Conservation (phyloP, 2,329 filamentous ascomycete species). For the Ceratocystis papillata region DNA sequence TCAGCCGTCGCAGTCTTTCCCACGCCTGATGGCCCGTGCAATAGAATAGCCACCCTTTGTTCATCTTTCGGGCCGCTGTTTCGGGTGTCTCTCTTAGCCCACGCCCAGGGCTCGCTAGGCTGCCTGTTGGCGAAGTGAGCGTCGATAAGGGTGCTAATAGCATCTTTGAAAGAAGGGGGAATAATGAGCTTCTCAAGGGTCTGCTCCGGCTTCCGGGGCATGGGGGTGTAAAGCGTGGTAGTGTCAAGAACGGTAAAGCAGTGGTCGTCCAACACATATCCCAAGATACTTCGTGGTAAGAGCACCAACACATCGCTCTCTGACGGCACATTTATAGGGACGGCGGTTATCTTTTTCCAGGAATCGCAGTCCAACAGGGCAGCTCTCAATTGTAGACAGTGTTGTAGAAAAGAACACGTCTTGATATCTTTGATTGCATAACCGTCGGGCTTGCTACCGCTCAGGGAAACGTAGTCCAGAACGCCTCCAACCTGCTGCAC, state of each 20-base stretch:
- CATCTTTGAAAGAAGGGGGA: no score
- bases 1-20: slow-evolving; percentile 42
- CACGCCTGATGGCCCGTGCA: slow-evolving; percentile 40
- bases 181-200: no score
- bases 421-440: neutral
- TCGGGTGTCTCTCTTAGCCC: slow-evolving; percentile 29
- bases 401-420: neutral
- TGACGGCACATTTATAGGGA: neutral
- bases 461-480: neutral
- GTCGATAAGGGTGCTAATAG: no score
- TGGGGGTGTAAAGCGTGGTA: neutral
- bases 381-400: neutral
- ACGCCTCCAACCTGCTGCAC: neutral
- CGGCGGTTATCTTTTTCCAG: neutral
- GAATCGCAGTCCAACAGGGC: neutral
- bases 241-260: neutral
- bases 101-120: no score
- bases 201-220: no score
- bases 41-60: slow-evolving; percentile 36
- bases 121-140: no score
- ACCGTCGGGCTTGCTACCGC: neutral
- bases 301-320: neutral
- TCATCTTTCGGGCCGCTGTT: slow-evolving; percentile 32
- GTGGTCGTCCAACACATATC: neutral
- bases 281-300: no score